phyloP scores from a whole-genome alignment of 2,329 filamentous ascomycete species.

The Scolecobasidium constrictum region DNA sequence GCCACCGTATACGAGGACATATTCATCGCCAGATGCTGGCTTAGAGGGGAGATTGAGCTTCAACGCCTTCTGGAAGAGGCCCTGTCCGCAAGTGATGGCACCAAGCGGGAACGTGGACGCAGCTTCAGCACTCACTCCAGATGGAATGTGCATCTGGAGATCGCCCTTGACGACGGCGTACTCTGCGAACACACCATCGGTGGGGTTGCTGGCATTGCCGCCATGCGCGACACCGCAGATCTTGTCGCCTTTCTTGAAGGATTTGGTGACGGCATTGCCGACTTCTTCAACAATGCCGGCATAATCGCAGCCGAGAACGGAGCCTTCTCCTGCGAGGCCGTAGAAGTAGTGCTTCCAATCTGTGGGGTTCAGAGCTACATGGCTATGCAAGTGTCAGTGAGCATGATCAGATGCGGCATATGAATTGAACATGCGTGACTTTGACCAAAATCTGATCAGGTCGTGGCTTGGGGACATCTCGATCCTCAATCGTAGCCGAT shows the following conservation, averaged over 20 bases:
- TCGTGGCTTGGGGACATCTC: conserved; percentile 30
- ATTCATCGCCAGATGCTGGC: conserved; percentile 25
- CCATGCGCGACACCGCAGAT: conserved; percentile 8
- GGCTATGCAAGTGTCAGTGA: background rate
- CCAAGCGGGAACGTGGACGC: conserved; percentile 25
- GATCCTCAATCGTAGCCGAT: background rate
- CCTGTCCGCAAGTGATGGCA: conserved; percentile 8
- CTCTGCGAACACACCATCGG: conserved; percentile 8
- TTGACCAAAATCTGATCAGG: conserved; percentile 44
- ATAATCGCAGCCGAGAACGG: conserved; percentile 25
- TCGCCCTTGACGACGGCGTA: conserved; percentile 10
- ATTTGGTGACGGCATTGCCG: conserved; percentile 20
- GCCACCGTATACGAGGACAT: conserved; percentile 41
- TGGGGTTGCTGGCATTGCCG: background rate
- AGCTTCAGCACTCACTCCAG: conserved; percentile 24
- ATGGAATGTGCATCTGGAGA: conserved; percentile 16
- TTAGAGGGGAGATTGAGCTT: conserved; percentile 8
- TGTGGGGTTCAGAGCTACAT: conserved; percentile 8
- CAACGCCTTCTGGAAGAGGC: conserved; percentile 9
- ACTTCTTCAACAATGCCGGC: conserved; percentile 26
- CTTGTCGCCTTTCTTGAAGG: conserved; percentile 9
- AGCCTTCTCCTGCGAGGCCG: conserved; percentile 20
- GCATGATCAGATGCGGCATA: background rate
- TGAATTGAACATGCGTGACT: conserved; percentile 33
- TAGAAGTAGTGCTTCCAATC: conserved; percentile 17